These are phyloP conservation scores for Phyllosticta citrichinensis DNA, from an alignment of 2,329 filamentous ascomycete genomes.

Conservation along the genomic window DNA sequence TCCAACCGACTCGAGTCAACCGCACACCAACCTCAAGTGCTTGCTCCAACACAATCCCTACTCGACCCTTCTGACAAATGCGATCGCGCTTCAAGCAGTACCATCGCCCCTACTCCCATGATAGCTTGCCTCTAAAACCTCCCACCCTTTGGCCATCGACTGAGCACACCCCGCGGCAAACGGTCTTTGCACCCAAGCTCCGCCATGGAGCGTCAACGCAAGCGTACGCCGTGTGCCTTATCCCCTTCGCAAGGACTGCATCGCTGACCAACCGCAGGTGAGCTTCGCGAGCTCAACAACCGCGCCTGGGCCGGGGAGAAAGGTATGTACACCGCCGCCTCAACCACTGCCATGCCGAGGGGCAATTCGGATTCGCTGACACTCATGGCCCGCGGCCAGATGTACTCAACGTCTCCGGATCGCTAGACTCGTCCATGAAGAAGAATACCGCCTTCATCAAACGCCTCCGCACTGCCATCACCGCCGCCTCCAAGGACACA, in stretches of 20 bases:
- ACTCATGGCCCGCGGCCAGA: slow-evolving; percentile 40
- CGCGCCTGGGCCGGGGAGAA: slow-evolving; percentile 81
- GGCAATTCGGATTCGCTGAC: slow-evolving; percentile 11
- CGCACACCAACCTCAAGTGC: not conserved
- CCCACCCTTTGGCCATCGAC: slow-evolving; percentile 17
- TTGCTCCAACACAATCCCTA: not conserved
- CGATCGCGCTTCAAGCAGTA: not conserved
- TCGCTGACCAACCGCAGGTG: slow-evolving; percentile 48
- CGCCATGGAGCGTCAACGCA: slow-evolving; percentile 41
- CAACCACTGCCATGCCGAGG: slow-evolving; percentile 8
- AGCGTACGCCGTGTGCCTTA: slow-evolving; percentile 26
- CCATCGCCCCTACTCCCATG: not conserved
- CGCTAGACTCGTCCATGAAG: slow-evolving; percentile 89
- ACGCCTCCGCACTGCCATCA: slow-evolving; percentile 82
- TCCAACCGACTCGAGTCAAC: not conserved
- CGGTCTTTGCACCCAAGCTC: slow-evolving; percentile 5
- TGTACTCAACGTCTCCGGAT: slow-evolving; percentile 64
- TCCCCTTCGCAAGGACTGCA: not conserved
- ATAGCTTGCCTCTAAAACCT: not conserved
- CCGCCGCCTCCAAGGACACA: slow-evolving; percentile 64
- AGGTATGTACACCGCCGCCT: slow-evolving; percentile 43
- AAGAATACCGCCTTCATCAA: slow-evolving; percentile 99
- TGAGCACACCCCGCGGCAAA: slow-evolving; percentile 16
- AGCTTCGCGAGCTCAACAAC: slow-evolving; percentile 80
- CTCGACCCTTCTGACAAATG: not conserved